phyloP scores from a whole-genome alignment of 495 filamentous ascomycete genomes.

The Bombardia bombarda region DNA sequence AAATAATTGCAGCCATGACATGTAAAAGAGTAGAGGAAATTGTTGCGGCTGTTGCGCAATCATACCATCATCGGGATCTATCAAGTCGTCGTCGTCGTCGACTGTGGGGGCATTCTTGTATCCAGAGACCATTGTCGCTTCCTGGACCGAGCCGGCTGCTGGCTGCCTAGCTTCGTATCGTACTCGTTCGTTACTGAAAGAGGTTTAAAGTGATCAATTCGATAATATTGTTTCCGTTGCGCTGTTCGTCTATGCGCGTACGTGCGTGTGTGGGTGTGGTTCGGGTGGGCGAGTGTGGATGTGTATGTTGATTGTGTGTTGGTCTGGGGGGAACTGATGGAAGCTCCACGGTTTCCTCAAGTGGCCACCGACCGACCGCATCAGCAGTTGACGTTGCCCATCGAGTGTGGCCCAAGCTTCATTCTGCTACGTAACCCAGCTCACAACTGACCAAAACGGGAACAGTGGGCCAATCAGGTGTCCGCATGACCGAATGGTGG shows the following conservation, averaged over 20 bases:
- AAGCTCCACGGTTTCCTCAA: constrained; percentile 17
- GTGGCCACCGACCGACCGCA: background rate
- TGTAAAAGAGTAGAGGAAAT: background rate
- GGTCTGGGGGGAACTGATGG: background rate
- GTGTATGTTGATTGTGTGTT: background rate
- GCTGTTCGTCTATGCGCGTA: too few relatives aligned
- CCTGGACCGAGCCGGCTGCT: too few relatives aligned
- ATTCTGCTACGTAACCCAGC: too few relatives aligned
- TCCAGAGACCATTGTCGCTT: constrained; percentile 1
- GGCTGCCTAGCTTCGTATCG: background rate
- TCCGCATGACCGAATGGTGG: too few relatives aligned
- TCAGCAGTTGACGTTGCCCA: constrained; percentile 8
- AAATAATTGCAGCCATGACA: background rate
- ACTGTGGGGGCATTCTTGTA: constrained; percentile 64
- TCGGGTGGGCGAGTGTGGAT: background rate
- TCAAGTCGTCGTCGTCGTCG: constrained; percentile 80
- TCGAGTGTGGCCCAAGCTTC: constrained; percentile 23
- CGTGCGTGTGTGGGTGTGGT: too few relatives aligned
- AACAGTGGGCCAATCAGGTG: constrained; percentile 2
- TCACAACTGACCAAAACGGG: background rate
- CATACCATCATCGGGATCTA: constrained; percentile 92
- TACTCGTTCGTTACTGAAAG: background rate
- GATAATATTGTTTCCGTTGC: too few relatives aligned
- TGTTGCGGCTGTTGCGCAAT: background rate
- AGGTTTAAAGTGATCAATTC: background rate